A percentile compares a stretch with the other conserved stretches of the same genome.
Evolutionary conservation across 441 rosid genomes (phyloP).

Genomic region (Corymbia citriodora): DNA sequence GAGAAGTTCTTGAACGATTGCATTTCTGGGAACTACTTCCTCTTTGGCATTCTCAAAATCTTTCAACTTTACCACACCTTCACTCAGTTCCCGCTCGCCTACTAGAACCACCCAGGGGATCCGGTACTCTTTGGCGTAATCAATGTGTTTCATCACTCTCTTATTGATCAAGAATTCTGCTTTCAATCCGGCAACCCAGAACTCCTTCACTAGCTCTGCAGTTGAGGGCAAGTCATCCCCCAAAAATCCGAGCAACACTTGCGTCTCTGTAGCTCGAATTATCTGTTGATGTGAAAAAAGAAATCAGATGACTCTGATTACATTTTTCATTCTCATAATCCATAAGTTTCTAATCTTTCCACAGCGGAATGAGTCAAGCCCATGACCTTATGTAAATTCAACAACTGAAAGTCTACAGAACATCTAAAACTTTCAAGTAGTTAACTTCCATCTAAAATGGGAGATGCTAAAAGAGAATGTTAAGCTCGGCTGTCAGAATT

Average conservation of each 20-base stretch:
- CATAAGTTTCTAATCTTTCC: background rate
- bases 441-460: background rate
- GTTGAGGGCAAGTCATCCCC: slow-evolving; percentile 55
- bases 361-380: background rate
- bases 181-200: slow-evolving; percentile 63
- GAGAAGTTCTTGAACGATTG: slow-evolving; percentile 38
- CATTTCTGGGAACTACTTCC: slow-evolving; percentile 38
- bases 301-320: slow-evolving; percentile 2
- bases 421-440: background rate
- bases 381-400: background rate
- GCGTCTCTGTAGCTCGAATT: slow-evolving; percentile 64
- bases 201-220: slow-evolving; percentile 61
- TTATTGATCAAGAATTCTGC: slow-evolving; percentile 65
- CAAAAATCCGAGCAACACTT: slow-evolving; percentile 52
- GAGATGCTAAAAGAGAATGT: background rate
- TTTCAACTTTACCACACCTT: slow-evolving; percentile 61
- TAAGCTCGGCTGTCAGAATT: background rate
- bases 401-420: background rate
- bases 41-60: slow-evolving; percentile 47
- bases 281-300: slow-evolving; percentile 23
- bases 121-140: slow-evolving; percentile 39
- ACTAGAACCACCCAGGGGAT: slow-evolving; percentile 77
- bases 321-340: background rate
- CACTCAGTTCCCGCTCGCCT: slow-evolving; percentile 60
- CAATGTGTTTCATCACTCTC: slow-evolving; percentile 55